phyloP scores from a whole-genome alignment of 805 yeast genomes.

The Helenozyma rhizophorensis region DNA sequence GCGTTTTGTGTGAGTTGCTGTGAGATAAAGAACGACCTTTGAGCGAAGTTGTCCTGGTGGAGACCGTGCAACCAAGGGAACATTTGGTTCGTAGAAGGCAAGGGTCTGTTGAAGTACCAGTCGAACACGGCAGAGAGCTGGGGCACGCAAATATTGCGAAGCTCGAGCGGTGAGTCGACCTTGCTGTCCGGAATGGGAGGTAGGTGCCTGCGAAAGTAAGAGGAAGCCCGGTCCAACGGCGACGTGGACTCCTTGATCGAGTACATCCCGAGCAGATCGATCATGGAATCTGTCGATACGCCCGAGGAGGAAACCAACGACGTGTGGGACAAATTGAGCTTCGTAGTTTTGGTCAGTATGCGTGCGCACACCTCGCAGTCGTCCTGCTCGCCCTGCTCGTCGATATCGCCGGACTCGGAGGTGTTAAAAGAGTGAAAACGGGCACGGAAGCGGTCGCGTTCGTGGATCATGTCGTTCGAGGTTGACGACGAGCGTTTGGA shows the following conservation, averaged over 20 bases:
- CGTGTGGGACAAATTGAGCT: too few relatives aligned
- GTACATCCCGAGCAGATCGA: constrained; percentile 1
- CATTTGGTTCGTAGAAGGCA: constrained; percentile 62
- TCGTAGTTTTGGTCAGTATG: constrained; percentile 35
- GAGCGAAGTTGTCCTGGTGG: constrained; percentile 52
- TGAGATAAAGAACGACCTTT: constrained; percentile 40
- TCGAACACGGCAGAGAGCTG: constrained; percentile 20
- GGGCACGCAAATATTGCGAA: constrained; percentile 1
- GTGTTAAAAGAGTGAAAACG: constrained; percentile 31
- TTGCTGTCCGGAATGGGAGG: not conserved
- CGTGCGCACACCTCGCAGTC: constrained; percentile 32
- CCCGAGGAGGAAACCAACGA: constrained; percentile 1
- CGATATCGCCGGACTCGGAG: constrained; percentile 3
- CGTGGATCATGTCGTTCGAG: constrained; percentile 36
- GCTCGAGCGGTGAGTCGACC: not conserved
- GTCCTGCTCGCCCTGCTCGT: constrained; percentile 1
- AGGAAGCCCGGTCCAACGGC: constrained; percentile 14
- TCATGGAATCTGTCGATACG: constrained; percentile 5
- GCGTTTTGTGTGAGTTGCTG: constrained; percentile 16
- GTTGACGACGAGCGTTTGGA: constrained; percentile 35
- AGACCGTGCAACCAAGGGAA: constrained; percentile 93
- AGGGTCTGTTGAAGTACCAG: constrained; percentile 36
- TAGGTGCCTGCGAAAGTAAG: constrained; percentile 6
- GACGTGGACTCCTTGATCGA: constrained; percentile 5
- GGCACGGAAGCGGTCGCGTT: constrained; percentile 40